Conservation (phyloP, 73 alveolate species). For the Tetrahymena thermophila region DNA sequence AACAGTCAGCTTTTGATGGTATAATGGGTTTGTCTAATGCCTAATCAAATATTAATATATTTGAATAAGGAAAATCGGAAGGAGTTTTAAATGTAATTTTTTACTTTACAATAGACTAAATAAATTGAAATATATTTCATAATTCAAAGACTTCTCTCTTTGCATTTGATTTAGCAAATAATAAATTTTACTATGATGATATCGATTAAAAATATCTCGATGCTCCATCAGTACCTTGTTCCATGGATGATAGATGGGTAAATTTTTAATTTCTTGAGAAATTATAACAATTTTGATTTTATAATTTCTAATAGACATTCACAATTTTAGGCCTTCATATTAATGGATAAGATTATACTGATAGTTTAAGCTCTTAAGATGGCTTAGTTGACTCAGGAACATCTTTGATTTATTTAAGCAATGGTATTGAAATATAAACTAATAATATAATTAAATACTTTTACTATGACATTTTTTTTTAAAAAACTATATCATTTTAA, state of each 20-base stretch:
- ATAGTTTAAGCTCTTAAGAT: background rate
- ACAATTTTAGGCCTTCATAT: background rate
- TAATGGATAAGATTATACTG: background rate
- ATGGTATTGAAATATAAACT: background rate
- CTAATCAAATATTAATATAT: background rate
- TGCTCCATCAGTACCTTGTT: background rate
- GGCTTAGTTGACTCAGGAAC: background rate
- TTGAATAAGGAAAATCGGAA: background rate
- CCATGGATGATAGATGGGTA: background rate
- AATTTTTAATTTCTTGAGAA: background rate
- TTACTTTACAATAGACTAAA: background rate
- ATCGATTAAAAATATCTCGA: background rate
- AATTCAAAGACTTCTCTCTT: background rate
- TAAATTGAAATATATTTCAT: background rate
- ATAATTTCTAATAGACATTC: background rate
- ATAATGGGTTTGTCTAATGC: background rate
- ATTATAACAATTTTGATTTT: background rate
- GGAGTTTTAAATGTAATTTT: background rate
- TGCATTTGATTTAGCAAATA: background rate
- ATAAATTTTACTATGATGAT: background rate
- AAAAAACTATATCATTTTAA: no score
- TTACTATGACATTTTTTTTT: background rate
- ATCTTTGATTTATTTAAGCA: background rate
- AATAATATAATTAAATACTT: no score
- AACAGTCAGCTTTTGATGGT: background rate